These are phyloP conservation scores for Plasmopara halstedii DNA, from an alignment of 352 stramenopile species.

Conservation along the genomic window DNA sequence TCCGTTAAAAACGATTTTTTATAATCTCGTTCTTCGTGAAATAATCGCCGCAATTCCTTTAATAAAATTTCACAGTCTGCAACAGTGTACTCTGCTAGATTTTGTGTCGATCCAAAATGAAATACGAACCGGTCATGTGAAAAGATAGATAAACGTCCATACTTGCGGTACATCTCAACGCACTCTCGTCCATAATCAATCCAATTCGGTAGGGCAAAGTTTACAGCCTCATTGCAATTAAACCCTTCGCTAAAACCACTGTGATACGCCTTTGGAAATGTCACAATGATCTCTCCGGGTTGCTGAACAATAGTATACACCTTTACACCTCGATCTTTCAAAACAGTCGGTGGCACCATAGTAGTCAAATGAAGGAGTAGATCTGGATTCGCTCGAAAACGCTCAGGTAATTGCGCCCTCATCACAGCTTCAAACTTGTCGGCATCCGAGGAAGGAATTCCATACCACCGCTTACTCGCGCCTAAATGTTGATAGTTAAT, in stretches of 20 bases:
- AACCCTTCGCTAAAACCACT: conserved; percentile 95
- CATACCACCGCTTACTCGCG: conserved; percentile 96
- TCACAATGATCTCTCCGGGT: conserved; percentile 95
- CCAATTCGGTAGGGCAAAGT: conserved; percentile 82
- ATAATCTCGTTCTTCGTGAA: conserved; percentile 58
- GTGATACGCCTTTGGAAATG: conserved; percentile 96
- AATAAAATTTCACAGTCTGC: conserved; percentile 61
- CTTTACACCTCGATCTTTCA: conserved; percentile 35
- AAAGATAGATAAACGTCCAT: conserved; percentile 65
- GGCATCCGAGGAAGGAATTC: conserved; percentile 49
- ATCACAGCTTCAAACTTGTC: conserved; percentile 47
- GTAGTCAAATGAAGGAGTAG: conserved; percentile 70
- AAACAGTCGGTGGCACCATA: conserved; percentile 52
- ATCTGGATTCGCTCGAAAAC: conserved; percentile 54
- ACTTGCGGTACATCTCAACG: conserved; percentile 56
- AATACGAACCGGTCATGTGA: conserved; percentile 80
- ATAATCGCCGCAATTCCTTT: conserved; percentile 54
- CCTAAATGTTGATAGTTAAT: conserved; percentile 98
- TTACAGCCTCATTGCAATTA: conserved; percentile 87
- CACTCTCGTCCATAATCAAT: conserved; percentile 72
- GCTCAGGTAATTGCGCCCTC: conserved; percentile 44
- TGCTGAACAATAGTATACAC: conserved; percentile 72
- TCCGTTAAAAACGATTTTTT: conserved; percentile 39
- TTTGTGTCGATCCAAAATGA: conserved; percentile 61
- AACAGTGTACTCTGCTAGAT: conserved; percentile 49